Evolutionary conservation across 495 filamentous ascomycete species (phyloP), one percentile per base, ranked within the genome.

Genomic region (Melanomma pulvis-pyrius): DNA sequence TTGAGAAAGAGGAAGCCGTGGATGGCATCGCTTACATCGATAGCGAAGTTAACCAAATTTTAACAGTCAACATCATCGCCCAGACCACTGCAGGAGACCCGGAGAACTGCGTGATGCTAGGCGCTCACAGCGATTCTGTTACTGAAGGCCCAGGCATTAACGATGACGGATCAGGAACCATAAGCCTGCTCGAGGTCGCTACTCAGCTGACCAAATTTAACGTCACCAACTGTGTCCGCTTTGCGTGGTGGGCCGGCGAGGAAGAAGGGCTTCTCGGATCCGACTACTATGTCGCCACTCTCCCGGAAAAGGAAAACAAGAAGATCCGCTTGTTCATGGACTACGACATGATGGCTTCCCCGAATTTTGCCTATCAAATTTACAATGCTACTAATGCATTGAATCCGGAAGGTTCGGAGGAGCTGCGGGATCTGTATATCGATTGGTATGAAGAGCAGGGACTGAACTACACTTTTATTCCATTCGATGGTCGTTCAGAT

Each of bases 321-420:
- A 86, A 87, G 74, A 83, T 91, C 59, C 74, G 82, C 1, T 80
- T 89, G 1, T 90, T 90, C 73, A 86, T 91, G 69, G 89, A 92
- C 79, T 89, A 89, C 67, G 89, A 92, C 74, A 92, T 91, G 89
- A 88, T 90, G 64, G 89, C 87, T 44, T 84, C 80, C n/a, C 89
- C 89, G 49, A 91, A 92, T 79, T 91, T 86, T 69, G 80, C 82
- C 11, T 82, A 85, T 67, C 83, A 83, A 71, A 82, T 90, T 74
- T 90, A 90, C 73, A 89, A 92, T 72, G 74, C 82, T 21, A 90
- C 85, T 75, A 86, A 87, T 76, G 65, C 81, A 25, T 79, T 79
- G 8, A 88, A 87, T 21, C 88, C 89, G 0, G 65, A 81, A 0
- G 89, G 89, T 0, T 89, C 85, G 21, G 88, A 80, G 49, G 74